Evolutionary conservation across 2,329 filamentous ascomycete species (phyloP), one percentile per base, ranked within the genome.

Genomic region (Cercospora brassicicola): DNA sequence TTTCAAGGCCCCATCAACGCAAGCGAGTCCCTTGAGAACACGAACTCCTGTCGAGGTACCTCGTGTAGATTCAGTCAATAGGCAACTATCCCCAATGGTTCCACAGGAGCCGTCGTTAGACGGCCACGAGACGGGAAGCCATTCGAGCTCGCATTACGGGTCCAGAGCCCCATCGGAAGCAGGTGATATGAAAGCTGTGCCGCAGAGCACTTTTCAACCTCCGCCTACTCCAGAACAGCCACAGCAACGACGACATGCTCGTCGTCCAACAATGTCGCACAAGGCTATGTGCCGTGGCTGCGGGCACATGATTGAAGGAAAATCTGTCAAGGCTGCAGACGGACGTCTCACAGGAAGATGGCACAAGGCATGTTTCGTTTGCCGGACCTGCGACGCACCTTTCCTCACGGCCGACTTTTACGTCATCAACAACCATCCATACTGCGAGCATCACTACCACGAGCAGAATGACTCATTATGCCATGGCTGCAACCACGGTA

Each of bases 311-410:
- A 98, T 99, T 74, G 87, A 88, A 55, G 94, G 93, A 20, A 98
- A 97, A 81, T 97, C 93, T 1, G 89, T 99, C 67, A 96, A 94
- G 36, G 96, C 93, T 13, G 93, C 93, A 0, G 95, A 97, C 74
- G 95, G 95, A 15, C 90, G 94, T 26, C 84, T 99, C 26, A 96
- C 92, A 0, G 95, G 95, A 9, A 90, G 93, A 71, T 99, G 97
- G 79, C 95, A 99, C 84, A 96, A 96, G 79, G 87, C 90, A 4
- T 99, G 94, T 79, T 98, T 99, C 77, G 91, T 94, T 10, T 99
- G 95, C 84, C 87, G 88, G 4, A 93, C 91, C 1, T 99, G 95
- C 82, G 84, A 84, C 10, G 86, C 89, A 64, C 90, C 93, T 0
- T 99, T 98, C 77, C 84, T 89, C 20, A 96, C 93, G 0, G 87